Percentiles rank a stretch among this genome's conserved stretches.
These are phyloP conservation scores for Heliamphora exappendiculata DNA, from an alignment of 148 eudicot genomes.

Conservation along the genomic window DNA sequence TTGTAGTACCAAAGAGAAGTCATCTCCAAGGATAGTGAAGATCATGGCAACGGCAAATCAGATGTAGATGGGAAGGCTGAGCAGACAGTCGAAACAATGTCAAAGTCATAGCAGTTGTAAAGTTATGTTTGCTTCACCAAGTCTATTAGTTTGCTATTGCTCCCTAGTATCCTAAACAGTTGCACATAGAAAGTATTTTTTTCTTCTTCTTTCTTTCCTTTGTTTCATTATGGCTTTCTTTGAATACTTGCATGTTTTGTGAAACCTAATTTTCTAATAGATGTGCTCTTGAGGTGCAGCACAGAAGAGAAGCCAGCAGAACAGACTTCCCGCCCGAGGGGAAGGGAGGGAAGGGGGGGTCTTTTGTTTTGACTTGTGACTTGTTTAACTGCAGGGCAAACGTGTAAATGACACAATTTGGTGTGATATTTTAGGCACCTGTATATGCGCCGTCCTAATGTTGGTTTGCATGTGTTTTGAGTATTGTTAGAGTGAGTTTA, in stretches of 20 bases:
- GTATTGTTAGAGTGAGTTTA: conserved; percentile 2
- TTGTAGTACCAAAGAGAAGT: conserved; percentile 13
- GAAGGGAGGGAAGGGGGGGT: too few relatives aligned
- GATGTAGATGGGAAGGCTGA: conserved; percentile 10
- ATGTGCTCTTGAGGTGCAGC: not conserved
- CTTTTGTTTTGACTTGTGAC: not conserved
- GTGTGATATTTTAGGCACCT: not conserved
- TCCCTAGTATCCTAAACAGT: not conserved
- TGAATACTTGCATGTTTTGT: not conserved
- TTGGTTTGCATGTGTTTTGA: conserved; percentile 3
- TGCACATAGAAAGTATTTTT: not conserved
- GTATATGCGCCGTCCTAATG: not conserved
- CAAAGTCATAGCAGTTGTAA: conserved; percentile 3
- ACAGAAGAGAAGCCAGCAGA: not conserved
- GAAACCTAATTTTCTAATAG: not conserved
- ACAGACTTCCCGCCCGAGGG: too few relatives aligned
- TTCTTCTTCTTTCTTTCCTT: not conserved
- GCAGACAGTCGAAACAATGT: not conserved
- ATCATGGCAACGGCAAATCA: conserved; percentile 4
- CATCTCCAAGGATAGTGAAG: conserved; percentile 12
- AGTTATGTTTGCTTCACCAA: not conserved
- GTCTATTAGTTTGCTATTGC: not conserved
- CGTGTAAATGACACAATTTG: not conserved
- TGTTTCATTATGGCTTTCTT: not conserved
- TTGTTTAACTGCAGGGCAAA: not conserved